A percentile compares a stretch with the other conserved stretches of the same genome.
Evolutionary conservation across 2,329 filamentous ascomycete species (phyloP).

Genomic region (Graphiopsis chlorocephala): DNA sequence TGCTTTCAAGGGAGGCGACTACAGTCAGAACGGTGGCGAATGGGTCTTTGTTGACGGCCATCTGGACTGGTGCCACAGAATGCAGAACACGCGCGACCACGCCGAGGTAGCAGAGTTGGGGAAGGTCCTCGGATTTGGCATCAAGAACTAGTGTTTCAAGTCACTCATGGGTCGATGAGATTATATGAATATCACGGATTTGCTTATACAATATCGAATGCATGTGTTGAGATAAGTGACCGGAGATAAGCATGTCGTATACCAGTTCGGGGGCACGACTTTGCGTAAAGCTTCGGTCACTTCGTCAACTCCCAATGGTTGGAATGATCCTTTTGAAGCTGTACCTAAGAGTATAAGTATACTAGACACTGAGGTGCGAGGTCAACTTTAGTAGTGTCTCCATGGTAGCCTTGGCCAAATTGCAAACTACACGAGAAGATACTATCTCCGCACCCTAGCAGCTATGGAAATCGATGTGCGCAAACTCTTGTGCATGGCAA

Average conservation of each 20-base stretch:
- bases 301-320: too few species aligned
- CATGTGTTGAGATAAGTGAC: not conserved
- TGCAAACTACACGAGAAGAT: not conserved
- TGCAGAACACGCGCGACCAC: conserved; percentile 37
- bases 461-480: not conserved
- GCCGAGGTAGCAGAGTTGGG: conserved; percentile 33
- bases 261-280: not conserved
- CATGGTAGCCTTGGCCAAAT: not conserved
- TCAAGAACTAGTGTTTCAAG: conserved; percentile 11
- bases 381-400: too few species aligned
- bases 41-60: conserved; percentile 34
- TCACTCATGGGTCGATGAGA: conserved; percentile 4
- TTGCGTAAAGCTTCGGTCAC: too few species aligned
- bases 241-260: not conserved
- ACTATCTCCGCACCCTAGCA: not conserved
- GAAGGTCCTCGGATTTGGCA: conserved; percentile 32
- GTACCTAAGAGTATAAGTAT: too few species aligned
- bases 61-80: conserved; percentile 35
- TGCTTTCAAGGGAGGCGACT: conserved; percentile 28
- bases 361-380: too few species aligned
- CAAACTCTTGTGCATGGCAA: not conserved
- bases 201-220: not conserved
- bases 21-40: conserved; percentile 39
- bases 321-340: too few species aligned
- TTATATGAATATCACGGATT: not conserved